phyloP scores from a whole-genome alignment of 2,329 filamentous ascomycete genomes.

The Paramyrothecium sp. region DNA sequence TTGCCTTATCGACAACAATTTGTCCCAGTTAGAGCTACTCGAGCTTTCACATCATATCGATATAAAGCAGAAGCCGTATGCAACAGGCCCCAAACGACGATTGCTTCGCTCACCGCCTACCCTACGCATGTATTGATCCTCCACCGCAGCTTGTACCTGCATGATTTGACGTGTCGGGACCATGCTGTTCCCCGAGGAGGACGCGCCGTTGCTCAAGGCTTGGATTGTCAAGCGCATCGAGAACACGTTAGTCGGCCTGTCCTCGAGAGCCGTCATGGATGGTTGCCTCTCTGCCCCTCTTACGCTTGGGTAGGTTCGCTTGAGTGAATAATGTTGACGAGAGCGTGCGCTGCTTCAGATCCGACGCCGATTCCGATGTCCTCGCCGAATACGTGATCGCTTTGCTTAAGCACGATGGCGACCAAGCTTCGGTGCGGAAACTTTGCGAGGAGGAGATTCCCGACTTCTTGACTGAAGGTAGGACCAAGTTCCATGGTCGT shows the following conservation, averaged over 20 bases:
- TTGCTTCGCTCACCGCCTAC: too few species aligned
- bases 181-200: conserved; percentile 64
- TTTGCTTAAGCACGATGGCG: conserved; percentile 68
- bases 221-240: conserved; percentile 79
- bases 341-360: conserved; percentile 43
- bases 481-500: neutral
- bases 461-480: conserved; percentile 71
- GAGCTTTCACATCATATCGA: too few species aligned
- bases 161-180: conserved; percentile 10
- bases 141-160: neutral
- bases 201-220: conserved; percentile 64
- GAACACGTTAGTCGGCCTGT: conserved; percentile 57
- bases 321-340: too few species aligned
- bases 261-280: neutral
- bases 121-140: too few species aligned
- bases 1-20: too few species aligned
- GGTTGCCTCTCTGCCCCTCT: conserved; percentile 6
- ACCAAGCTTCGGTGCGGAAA: conserved; percentile 60
- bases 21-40: too few species aligned
- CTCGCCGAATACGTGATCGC: conserved; percentile 84
- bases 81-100: too few species aligned
- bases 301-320: neutral
- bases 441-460: conserved; percentile 71
- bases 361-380: conserved; percentile 77
- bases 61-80: too few species aligned